Base-by-base conservation (phyloP, 208 protist genomes). In the Leishmania guyanensis region DNA sequence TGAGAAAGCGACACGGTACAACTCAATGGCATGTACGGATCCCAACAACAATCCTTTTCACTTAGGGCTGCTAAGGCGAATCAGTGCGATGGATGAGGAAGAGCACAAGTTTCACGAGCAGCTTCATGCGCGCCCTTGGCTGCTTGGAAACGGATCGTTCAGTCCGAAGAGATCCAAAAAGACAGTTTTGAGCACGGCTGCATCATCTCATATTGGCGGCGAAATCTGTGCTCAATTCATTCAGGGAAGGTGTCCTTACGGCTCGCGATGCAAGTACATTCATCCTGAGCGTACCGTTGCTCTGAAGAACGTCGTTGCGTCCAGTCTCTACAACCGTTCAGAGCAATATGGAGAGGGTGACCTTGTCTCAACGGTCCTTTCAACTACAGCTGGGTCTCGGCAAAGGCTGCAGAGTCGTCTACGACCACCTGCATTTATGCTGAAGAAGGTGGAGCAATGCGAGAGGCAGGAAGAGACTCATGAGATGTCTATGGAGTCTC, bases 1-100 rank as follows among this genome's bases (percentile, higher is more conserved):
- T 77, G 79, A 89, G 66, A 88, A 93, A 84, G 93, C 91, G 65
- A 89, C 78, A 14, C 71, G 78, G 58, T 93, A 89, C 82, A 96
- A 96, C 73, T 88, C 91, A 33, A 83, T 96, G 73, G 88, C 84
- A 16, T 94, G 91, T 65, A 81, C 93, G 54, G 93, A 96, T 80
- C 91, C 91, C 26, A 91, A 87, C 56, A 92, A 86, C 58, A 96
- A 96, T 73, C 93, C 93, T 1, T 96, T 95, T 89, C 89, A 96
- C 43, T 80, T 95, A 14, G 91, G 91, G 10, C 80, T 96, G 26
- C 79, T 96, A 54, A 86, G 90, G 12, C 90, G 90, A 73, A 93
- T 96, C 53, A 89, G 93, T 71, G 84, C 90, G 5, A 92, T 94
- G 69, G 91, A 94, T 54, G 93, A 96, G 81, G 82, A 93, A 46